phyloP scores from a whole-genome alignment of 78 protist species.

The Acrasis kona region DNA sequence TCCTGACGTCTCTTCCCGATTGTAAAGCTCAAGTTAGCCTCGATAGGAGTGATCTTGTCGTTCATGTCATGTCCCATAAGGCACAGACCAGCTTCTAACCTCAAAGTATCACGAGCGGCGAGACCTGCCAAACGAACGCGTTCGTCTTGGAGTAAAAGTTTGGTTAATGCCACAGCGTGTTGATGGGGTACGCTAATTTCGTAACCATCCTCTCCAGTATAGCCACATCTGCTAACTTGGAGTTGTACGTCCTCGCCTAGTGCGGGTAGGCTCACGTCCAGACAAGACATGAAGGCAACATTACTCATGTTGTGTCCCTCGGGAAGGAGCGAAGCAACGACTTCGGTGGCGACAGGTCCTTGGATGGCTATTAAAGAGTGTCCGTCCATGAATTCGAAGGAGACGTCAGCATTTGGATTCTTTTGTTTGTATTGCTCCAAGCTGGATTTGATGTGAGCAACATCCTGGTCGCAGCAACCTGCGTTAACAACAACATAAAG shows the following conservation, averaged over 20 bases:
- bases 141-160: conserved; percentile 16
- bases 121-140: conserved; percentile 75
- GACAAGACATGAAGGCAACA: conserved; percentile 62
- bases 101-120: conserved; percentile 90
- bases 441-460: conserved; percentile 36
- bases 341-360: conserved; percentile 80
- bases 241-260: background rate
- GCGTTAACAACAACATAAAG: conserved; percentile 87
- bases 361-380: conserved; percentile 57
- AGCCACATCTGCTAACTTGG: conserved; percentile 72
- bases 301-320: conserved; percentile 19
- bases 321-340: conserved; percentile 4
- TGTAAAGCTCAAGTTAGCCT: conserved; percentile 78
- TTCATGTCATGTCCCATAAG: conserved; percentile 90
- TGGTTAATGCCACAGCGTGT: conserved; percentile 34
- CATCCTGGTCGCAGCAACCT: conserved; percentile 81
- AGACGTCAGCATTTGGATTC: conserved; percentile 33
- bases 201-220: conserved; percentile 98
- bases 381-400: conserved; percentile 29
- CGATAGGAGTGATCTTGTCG: conserved; percentile 67
- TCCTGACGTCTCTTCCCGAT: conserved; percentile 62
- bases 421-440: conserved; percentile 1
- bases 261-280: background rate
- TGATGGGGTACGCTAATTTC: conserved; percentile 64
- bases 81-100: conserved; percentile 95